Conservation (phyloP, 306 rosid species). For the Crotalaria pallida region DNA sequence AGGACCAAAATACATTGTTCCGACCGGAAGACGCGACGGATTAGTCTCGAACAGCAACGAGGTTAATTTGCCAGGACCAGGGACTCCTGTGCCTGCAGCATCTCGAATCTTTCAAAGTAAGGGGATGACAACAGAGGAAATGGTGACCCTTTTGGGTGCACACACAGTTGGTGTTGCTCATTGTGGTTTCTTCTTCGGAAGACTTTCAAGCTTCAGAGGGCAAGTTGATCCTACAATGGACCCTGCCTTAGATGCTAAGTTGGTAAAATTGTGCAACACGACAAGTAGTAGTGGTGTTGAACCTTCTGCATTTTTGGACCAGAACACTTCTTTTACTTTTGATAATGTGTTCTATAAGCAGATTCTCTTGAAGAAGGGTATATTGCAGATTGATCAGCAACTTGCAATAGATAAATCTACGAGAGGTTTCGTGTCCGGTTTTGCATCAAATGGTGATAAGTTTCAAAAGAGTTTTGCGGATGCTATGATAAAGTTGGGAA, state of each 20-base stretch:
- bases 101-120: constrained; percentile 1
- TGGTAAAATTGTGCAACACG: neutral
- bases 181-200: constrained; percentile 19
- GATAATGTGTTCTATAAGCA: constrained; percentile 30
- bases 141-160: constrained; percentile 44
- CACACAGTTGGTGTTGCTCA: constrained; percentile 42
- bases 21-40: constrained; percentile 38
- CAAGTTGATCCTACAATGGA: constrained; percentile 35
- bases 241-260: constrained; percentile 13
- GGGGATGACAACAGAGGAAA: constrained; percentile 19
- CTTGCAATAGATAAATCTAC: constrained; percentile 20
- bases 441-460: constrained; percentile 1
- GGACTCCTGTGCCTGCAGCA: neutral
- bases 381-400: constrained; percentile 35
- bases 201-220: constrained; percentile 7
- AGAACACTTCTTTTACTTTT: constrained; percentile 16
- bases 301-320: constrained; percentile 32
- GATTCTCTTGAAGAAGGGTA: constrained; percentile 19
- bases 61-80: constrained; percentile 29
- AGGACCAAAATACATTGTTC: constrained; percentile 31
- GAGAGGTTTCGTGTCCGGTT: constrained; percentile 9
- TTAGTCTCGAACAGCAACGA: neutral
- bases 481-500: constrained; percentile 31
- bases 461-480: constrained; percentile 25
- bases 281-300: neutral